A percentile compares a stretch with the other conserved stretches of the same genome.
phyloP scores from a whole-genome alignment of 1,284 basidiomycete species.

The Chiua sp. region DNA sequence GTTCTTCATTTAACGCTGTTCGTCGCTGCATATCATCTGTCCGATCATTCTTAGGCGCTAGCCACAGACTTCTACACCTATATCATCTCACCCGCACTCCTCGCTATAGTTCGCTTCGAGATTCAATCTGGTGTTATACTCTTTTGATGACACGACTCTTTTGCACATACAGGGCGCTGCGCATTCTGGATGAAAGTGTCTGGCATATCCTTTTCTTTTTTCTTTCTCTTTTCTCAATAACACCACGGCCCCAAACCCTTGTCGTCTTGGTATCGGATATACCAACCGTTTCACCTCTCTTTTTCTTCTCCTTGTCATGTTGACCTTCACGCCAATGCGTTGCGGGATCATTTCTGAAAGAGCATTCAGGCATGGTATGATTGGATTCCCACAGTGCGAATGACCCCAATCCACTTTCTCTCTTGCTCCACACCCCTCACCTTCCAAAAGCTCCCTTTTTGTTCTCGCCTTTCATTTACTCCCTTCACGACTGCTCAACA shows the following conservation, averaged over 20 bases:
- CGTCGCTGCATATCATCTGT: constrained; percentile 26
- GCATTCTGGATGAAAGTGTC: constrained; percentile 36
- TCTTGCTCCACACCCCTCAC: background rate
- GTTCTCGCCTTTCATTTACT: background rate
- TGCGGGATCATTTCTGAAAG: constrained; percentile 14
- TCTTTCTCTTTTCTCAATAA: background rate
- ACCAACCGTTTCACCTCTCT: constrained; percentile 21
- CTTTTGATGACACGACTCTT: constrained; percentile 26
- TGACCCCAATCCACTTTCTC: background rate
- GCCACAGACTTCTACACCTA: constrained; percentile 35
- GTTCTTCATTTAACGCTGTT: constrained; percentile 39
- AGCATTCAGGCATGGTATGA: constrained; percentile 17
- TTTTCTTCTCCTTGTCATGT: background rate
- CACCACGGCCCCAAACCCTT: constrained; percentile 4
- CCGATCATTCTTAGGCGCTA: constrained; percentile 34
- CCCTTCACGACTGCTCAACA: background rate
- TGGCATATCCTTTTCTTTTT: constrained; percentile 13
- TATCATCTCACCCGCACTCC: constrained; percentile 22
- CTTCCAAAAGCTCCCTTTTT: background rate
- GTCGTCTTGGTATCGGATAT: constrained; percentile 27
- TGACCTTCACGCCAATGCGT: constrained; percentile 5
- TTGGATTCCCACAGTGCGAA: constrained; percentile 13
- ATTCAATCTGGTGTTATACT: constrained; percentile 32
- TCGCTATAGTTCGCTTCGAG: constrained; percentile 26
- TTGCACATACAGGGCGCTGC: constrained; percentile 34